Conservation (phyloP, 106 monocot species). For the Phalaenopsis equestris region DNA sequence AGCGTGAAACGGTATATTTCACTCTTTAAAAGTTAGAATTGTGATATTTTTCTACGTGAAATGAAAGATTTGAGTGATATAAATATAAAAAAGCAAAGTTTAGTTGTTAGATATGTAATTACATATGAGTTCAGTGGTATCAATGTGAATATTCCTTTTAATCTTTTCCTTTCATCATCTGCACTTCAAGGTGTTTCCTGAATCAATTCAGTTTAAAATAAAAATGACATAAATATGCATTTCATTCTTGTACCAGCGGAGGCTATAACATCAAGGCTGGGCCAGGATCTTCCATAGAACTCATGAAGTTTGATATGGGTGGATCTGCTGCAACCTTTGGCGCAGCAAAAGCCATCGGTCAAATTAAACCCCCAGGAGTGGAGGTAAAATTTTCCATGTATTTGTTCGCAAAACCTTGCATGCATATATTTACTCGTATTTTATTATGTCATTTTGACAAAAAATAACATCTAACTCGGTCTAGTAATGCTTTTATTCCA, state of each 20-base stretch:
- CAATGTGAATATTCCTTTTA: not conserved
- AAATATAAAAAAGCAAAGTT: no score
- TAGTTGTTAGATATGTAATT: no score
- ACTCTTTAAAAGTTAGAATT: no score
- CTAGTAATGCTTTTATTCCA: slow-evolving; percentile 16
- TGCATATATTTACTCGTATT: not conserved
- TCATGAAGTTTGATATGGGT: slow-evolving; percentile 99
- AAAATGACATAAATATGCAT: not conserved
- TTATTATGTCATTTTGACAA: not conserved
- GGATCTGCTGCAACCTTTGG: slow-evolving; percentile 91
- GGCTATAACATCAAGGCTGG: slow-evolving; percentile 99
- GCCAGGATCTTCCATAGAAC: slow-evolving; percentile 65
- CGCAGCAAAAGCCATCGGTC: slow-evolving; percentile 88
- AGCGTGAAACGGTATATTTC: no score
- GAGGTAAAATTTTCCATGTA: slow-evolving; percentile 37
- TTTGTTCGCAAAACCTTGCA: not conserved
- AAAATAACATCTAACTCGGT: not conserved
- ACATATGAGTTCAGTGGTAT: no score
- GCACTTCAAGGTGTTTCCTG: not conserved
- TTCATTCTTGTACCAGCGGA: slow-evolving; percentile 45
- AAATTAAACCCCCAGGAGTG: slow-evolving; percentile 87
- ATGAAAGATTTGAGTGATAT: no score
- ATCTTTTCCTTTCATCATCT: not conserved
- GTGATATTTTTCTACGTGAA: no score
- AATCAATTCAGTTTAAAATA: not conserved